These are phyloP conservation scores for Aspergillus piperis DNA, from an alignment of 2,329 filamentous ascomycete genomes.

Conservation along the genomic window DNA sequence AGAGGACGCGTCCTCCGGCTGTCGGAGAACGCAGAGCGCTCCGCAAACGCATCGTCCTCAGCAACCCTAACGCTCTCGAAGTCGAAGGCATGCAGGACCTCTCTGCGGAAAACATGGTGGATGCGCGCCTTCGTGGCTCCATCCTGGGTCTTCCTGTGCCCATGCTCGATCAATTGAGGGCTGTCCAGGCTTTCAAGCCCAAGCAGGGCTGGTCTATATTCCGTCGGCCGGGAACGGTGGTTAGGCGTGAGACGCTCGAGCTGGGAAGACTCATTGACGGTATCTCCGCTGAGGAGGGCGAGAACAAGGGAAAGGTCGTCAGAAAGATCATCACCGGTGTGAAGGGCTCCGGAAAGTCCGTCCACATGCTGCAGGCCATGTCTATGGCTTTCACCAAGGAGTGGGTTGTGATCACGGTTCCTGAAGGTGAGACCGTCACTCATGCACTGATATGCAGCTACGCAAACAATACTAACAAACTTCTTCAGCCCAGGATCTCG, in stretches of 20 bases:
- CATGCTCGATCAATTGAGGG: constrained; percentile 76
- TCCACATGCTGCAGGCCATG: constrained; percentile 80
- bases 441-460: neutral
- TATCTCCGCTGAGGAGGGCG: constrained; percentile 47
- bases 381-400: constrained; percentile 76
- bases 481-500: constrained; percentile 71
- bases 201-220: constrained; percentile 89
- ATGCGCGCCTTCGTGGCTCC: constrained; percentile 60
- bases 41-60: constrained; percentile 85
- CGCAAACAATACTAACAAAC: constrained; percentile 19
- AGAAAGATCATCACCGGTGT: constrained; percentile 72
- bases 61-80: constrained; percentile 87
- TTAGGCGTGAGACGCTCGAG: constrained; percentile 75
- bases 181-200: constrained; percentile 86
- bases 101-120: constrained; percentile 55
- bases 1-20: constrained; percentile 59
- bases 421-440: constrained; percentile 67
- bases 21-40: constrained; percentile 83
- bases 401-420: constrained; percentile 87
- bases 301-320: constrained; percentile 40
- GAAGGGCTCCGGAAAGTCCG: constrained; percentile 79
- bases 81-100: constrained; percentile 69
- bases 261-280: constrained; percentile 65
- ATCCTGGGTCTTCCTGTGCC: constrained; percentile 69
- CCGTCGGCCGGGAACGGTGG: constrained; percentile 73